Base-by-base conservation (phyloP, 352 stramenopile genomes). In the Pythium scleroteichum region DNA sequence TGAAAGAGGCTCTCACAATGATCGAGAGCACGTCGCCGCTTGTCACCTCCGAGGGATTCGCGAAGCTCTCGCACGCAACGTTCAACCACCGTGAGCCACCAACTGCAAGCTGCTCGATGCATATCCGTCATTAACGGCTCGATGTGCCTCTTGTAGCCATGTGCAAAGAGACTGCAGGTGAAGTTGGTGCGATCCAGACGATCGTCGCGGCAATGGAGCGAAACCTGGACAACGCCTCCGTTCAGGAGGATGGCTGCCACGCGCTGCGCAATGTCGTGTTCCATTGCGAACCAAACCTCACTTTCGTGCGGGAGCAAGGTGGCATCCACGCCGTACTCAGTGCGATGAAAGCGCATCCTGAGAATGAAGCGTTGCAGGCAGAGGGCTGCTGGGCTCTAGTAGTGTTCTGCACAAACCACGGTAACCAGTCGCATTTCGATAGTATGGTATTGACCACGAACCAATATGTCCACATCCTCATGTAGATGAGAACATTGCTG, bases 321-420 rank as follows among this genome's bases (percentile, higher is more conserved):
- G 83, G 72, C 2, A 85, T 93, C n/a, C 61, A 60, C 14, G 79
- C 79, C 12, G 81, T 93, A 13, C 51, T 86, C 3, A 74, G 73
- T 29, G 79, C 81, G 7, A 84, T 93, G 75, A 75, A 85, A 58
- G 70, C 66, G 48, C 81, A 93, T 47, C 70, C 69, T 0, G 68
- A 79, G 46, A 88, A 87, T 59, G 83, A 87, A 32, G 72, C 83
- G 13, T 62, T 93, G 42, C 79, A 91, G 55, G 78, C 78, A 0
- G 79, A 93, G 64, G 83, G 78, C 14, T 88, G 70, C 32, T 93
- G 83, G 81, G 79, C 83, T 1, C 69, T 93, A 35, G 68, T 93
- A 10, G 83, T 93, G 46, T 93, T 88, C 53, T 93, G 83, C 71
- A 80, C 83, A 13, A 93, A 93, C 57, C 81, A 87, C 53, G 79